A percentile compares a stretch with the other conserved stretches of the same genome.
Conservation (phyloP, 495 filamentous ascomycete species). For the Trypethelium eluteriae region DNA sequence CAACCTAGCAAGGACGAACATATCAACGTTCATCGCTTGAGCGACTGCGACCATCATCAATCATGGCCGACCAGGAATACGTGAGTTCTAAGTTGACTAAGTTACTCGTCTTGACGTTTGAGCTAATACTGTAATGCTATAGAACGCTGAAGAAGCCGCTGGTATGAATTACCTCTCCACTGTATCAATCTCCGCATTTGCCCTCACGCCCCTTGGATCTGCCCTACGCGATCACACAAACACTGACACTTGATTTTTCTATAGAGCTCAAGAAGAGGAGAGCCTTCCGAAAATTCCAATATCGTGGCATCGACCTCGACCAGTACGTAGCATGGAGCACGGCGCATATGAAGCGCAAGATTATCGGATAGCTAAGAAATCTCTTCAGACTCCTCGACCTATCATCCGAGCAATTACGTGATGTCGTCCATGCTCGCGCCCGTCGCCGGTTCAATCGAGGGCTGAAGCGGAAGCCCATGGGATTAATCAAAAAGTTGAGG, state of each 20-base stretch:
- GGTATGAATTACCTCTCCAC: conserved; percentile 46
- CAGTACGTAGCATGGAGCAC: conserved; percentile 57
- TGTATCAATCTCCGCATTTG: conserved; percentile 7
- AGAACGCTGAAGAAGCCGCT: conserved; percentile 93
- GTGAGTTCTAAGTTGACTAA: conserved; percentile 49
- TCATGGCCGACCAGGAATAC: conserved; percentile 90
- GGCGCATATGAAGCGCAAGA: conserved; percentile 17
- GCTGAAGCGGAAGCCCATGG: conserved; percentile 99
- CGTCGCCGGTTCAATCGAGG: conserved; percentile 98
- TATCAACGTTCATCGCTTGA: neutral
- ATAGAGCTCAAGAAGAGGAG: conserved; percentile 96
- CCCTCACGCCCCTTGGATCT: neutral
- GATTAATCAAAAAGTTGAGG: conserved; percentile 99
- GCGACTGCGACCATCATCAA: conserved; percentile 40
- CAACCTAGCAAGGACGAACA: neutral
- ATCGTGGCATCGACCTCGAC: conserved; percentile 98
- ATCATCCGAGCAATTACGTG: conserved; percentile 94
- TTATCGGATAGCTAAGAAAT: neutral
- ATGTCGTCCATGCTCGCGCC: conserved; percentile 97
- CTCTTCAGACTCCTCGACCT: conserved; percentile 83
- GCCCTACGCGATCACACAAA: conserved; percentile 20
- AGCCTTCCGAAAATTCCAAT: conserved; percentile 99
- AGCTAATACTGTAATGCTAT: conserved; percentile 24
- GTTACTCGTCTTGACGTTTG: conserved; percentile 11
- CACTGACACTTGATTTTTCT: conserved; percentile 15